Percentiles rank a stretch among this genome's conserved stretches.
phyloP scores from a whole-genome alignment of 2,329 filamentous ascomycete genomes.

The Capronia coronata region DNA sequence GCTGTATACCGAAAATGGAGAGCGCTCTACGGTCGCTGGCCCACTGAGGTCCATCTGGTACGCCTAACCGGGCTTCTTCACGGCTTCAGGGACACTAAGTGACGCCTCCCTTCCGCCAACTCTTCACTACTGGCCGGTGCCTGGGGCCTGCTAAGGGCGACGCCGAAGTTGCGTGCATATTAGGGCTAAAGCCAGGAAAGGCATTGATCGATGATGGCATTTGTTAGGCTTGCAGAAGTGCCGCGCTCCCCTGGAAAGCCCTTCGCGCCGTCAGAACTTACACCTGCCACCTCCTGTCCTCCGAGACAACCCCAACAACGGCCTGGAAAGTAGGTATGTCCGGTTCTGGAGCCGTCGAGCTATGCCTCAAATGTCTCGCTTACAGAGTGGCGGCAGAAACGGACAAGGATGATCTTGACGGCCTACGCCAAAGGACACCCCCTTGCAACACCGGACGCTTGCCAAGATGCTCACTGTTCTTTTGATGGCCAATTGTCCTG shows the following conservation, averaged over 20 bases:
- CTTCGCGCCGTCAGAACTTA: too few relatives aligned
- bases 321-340: neutral
- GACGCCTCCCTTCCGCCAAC: neutral
- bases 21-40: too few relatives aligned
- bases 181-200: neutral
- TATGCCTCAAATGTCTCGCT: slow-evolving; percentile 1
- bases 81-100: neutral
- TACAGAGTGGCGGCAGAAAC: neutral
- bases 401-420: neutral
- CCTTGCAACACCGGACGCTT: too few relatives aligned
- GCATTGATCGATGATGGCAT: neutral
- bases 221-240: slow-evolving; percentile 6
- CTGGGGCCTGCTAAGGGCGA: neutral
- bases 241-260: neutral
- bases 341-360: neutral
- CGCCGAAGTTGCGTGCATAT: neutral
- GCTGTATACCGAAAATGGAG: too few relatives aligned
- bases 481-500: too few relatives aligned
- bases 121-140: neutral
- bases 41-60: neutral
- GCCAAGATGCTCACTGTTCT: too few relatives aligned
- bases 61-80: neutral
- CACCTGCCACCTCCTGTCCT: too few relatives aligned
- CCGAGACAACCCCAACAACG: too few relatives aligned
- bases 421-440: neutral